phyloP scores from a whole-genome alignment of 495 filamentous ascomycete species.

The Annulohypoxylon moriforme region DNA sequence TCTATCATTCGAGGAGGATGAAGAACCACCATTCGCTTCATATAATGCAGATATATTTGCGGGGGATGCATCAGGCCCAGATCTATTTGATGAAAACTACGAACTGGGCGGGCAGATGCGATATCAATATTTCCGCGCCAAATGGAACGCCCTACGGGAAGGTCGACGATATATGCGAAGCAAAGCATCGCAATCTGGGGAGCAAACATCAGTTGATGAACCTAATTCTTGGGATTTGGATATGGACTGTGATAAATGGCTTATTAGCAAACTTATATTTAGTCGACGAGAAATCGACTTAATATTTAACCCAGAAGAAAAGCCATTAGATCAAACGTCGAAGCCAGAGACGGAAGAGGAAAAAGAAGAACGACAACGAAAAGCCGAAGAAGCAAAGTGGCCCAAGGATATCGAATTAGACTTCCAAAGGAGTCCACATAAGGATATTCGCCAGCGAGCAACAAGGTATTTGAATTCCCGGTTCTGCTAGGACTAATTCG shows the following conservation, averaged over 20 bases:
- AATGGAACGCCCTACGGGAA: conserved; percentile 40
- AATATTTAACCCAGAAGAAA: conserved; percentile 24
- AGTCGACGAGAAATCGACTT: conserved; percentile 57
- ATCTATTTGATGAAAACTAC: conserved; percentile 41
- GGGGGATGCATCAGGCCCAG: conserved; percentile 15
- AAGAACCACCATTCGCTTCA: neutral
- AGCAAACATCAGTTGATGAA: conserved; percentile 1
- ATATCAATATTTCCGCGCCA: conserved; percentile 50
- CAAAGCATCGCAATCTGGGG: conserved; percentile 6
- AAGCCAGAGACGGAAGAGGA: conserved; percentile 30
- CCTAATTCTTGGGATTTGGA: conserved; percentile 30
- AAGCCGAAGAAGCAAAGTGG: conserved; percentile 32
- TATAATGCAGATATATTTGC: conserved; percentile 28
- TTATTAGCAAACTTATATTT: conserved; percentile 62
- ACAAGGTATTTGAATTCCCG: conserved; percentile 24
- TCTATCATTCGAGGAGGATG: conserved; percentile 2
- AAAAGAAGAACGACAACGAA: conserved; percentile 17
- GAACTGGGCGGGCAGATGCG: conserved; percentile 49
- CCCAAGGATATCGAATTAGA: conserved; percentile 30
- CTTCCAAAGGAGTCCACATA: conserved; percentile 32
- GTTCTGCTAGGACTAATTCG: neutral
- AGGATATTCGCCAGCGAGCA: conserved; percentile 34
- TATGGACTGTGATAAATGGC: conserved; percentile 54
- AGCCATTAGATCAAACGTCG: neutral
- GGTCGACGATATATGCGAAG: conserved; percentile 3